These are phyloP conservation scores for Verticillium nubilum DNA, from an alignment of 2,329 filamentous ascomycete species.

Conservation along the genomic window DNA sequence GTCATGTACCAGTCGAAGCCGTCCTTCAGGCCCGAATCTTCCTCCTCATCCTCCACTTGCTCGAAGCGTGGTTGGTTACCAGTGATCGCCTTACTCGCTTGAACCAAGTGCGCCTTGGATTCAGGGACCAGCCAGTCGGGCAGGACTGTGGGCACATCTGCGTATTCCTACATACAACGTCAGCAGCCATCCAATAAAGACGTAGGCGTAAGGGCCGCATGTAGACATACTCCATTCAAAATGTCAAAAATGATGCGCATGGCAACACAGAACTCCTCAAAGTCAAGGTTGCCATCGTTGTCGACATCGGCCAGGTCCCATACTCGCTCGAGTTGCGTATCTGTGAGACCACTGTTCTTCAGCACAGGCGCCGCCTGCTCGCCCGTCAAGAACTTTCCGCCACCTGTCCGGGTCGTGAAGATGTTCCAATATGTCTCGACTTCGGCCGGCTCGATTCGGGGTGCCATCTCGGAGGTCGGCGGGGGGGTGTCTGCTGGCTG, in stretches of 20 bases:
- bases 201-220: slow-evolving; percentile 10
- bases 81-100: slow-evolving; percentile 73
- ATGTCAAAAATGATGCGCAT: slow-evolving; percentile 98
- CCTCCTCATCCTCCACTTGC: slow-evolving; percentile 74
- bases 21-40: slow-evolving; percentile 81
- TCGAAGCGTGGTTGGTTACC: slow-evolving; percentile 80
- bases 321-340: slow-evolving; percentile 85
- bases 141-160: slow-evolving; percentile 77
- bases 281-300: slow-evolving; percentile 94
- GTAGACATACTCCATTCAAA: slow-evolving; percentile 72
- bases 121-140: slow-evolving; percentile 98
- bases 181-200: background rate
- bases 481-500: background rate
- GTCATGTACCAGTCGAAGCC: slow-evolving; percentile 99
- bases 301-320: slow-evolving; percentile 98
- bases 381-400: slow-evolving; percentile 54
- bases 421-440: slow-evolving; percentile 65
- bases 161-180: slow-evolving; percentile 61
- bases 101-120: slow-evolving; percentile 85
- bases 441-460: slow-evolving; percentile 56
- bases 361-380: slow-evolving; percentile 57
- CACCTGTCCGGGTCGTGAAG: slow-evolving; percentile 54
- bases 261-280: slow-evolving; percentile 98
- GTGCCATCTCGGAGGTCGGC: slow-evolving; percentile 39
- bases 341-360: slow-evolving; percentile 57